Evolutionary conservation across 257 asterid genomes (phyloP).

Genomic region (Scutellaria galericulata): DNA sequence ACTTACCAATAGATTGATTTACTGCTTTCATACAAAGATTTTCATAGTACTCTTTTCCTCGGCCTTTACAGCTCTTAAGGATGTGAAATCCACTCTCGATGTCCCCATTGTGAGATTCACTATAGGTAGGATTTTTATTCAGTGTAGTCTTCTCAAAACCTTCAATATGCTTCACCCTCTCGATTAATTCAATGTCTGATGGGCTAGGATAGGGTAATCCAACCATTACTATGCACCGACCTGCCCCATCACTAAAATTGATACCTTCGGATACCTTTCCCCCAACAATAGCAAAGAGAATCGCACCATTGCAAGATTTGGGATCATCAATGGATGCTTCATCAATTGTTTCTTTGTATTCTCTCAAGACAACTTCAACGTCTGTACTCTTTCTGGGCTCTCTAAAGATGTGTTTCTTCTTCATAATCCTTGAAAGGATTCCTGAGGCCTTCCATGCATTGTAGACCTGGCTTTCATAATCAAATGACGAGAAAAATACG

Average conservation of each 20-base stretch:
- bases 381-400: conserved; percentile 92
- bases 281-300: conserved; percentile 93
- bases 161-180: conserved; percentile 91
- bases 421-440: conserved; percentile 73
- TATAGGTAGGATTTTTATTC: conserved; percentile 35
- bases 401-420: conserved; percentile 76
- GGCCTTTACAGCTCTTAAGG: conserved; percentile 75
- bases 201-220: conserved; percentile 98
- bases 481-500: conserved; percentile 92
- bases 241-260: conserved; percentile 90
- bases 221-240: conserved; percentile 95
- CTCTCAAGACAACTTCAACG: conserved; percentile 69
- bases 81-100: conserved; percentile 66
- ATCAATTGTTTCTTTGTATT: conserved; percentile 78
- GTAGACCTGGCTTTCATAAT: conserved; percentile 76
- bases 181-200: conserved; percentile 86
- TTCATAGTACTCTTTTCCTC: conserved; percentile 93
- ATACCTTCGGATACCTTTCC: conserved; percentile 99
- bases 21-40: conserved; percentile 99
- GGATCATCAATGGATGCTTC: conserved; percentile 36
- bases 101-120: conserved; percentile 52
- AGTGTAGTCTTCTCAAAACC: conserved; percentile 51
- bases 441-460: conserved; percentile 85
- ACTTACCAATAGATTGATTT: conserved; percentile 91
- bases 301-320: conserved; percentile 69